Evolutionary conservation across 108 stramenopile genomes (phyloP).

Genomic region (Aurantiochytrium sp.): DNA sequence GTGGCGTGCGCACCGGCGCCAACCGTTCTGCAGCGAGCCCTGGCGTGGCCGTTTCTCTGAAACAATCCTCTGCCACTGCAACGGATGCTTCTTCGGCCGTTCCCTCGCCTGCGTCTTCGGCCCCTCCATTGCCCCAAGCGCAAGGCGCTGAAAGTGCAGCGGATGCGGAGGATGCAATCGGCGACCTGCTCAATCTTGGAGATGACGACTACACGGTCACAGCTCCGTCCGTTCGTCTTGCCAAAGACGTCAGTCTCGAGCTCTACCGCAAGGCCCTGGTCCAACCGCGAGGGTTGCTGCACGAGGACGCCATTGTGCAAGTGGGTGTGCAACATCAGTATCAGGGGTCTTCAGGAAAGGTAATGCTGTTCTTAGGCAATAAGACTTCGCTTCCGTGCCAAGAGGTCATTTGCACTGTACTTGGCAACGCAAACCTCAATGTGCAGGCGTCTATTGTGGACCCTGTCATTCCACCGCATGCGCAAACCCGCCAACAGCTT

Average conservation of each 20-base stretch:
- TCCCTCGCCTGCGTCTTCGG: neutral
- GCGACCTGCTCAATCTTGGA: neutral
- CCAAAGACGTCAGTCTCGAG: neutral
- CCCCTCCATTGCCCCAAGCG: neutral
- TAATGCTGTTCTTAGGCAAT: neutral
- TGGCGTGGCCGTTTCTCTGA: no score
- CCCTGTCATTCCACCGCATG: neutral
- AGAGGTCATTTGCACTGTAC: conserved; percentile 4
- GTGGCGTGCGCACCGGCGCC: neutral
- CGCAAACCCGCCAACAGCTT: neutral
- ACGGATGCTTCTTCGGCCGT: neutral
- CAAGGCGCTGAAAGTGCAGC: neutral
- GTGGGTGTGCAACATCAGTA: neutral
- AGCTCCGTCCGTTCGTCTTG: neutral
- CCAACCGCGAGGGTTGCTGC: neutral
- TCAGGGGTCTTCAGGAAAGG: neutral
- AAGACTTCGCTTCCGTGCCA: neutral
- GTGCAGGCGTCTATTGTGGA: neutral
- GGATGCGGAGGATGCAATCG: neutral
- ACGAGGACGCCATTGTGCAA: neutral
- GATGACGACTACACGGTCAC: neutral
- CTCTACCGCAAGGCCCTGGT: neutral
- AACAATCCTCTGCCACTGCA: no score
- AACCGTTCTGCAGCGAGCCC: no score
- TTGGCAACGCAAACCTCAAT: neutral